Percentiles rank a stretch among this genome's conserved stretches.
phyloP scores from a whole-genome alignment of 1,139 yeast genomes.

The Magnusiomyces starmeri region DNA sequence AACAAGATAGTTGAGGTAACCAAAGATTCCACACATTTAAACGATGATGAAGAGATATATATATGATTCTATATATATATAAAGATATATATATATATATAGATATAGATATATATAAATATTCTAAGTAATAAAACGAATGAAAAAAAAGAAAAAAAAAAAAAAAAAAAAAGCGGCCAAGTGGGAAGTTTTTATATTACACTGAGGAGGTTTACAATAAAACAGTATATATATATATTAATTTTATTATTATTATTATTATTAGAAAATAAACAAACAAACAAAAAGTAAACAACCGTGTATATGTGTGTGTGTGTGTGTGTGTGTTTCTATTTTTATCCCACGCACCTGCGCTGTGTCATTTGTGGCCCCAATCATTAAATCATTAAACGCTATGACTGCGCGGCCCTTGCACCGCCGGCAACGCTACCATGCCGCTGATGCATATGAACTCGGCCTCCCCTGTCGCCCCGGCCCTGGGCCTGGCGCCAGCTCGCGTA shows the following conservation, averaged over 20 bases:
- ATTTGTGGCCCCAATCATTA: too few species aligned
- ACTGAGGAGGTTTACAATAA: not conserved
- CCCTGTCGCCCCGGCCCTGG: too few species aligned
- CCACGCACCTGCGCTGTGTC: too few species aligned
- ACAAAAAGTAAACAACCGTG: too few species aligned
- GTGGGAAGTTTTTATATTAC: constrained; percentile 13
- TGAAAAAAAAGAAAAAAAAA: constrained; percentile 22
- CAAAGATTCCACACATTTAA: constrained; percentile 78
- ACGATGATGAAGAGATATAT: not conserved
- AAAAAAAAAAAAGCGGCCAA: constrained; percentile 22
- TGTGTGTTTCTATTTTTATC: too few species aligned
- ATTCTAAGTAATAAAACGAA: constrained; percentile 16
- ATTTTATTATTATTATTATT: constrained; percentile 10
- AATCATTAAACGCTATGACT: too few species aligned
- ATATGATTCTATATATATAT: not conserved
- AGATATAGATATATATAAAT: not conserved
- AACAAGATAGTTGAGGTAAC: constrained; percentile 91
- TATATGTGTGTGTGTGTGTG: too few species aligned
- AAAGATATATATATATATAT: not conserved
- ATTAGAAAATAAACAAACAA: too few species aligned
- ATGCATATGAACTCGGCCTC: too few species aligned
- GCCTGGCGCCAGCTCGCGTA: too few species aligned
- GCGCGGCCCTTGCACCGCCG: too few species aligned
- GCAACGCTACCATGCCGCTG: too few species aligned
- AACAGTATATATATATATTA: not conserved